phyloP scores from a whole-genome alignment of 176 grass and related monocot genomes.

The Eragrostis nindensis region DNA sequence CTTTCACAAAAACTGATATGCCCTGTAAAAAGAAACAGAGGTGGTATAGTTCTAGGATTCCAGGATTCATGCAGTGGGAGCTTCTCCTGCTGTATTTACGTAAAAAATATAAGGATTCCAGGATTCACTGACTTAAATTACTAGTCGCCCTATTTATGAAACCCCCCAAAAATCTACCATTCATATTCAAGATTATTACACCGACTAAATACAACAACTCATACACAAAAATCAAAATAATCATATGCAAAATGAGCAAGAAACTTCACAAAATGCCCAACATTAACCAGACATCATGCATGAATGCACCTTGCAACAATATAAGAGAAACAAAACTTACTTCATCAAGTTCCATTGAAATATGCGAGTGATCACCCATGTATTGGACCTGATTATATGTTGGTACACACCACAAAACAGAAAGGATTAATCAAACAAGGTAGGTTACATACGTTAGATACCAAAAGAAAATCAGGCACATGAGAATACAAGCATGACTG shows the following conservation, averaged over 20 bases:
- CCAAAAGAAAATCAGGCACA: neutral
- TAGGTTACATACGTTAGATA: neutral
- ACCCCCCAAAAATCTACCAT: constrained; percentile 1
- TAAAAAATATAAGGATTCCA: no score
- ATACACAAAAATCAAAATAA: constrained; percentile 1
- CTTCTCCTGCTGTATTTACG: no score
- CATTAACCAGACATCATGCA: constrained; percentile 17
- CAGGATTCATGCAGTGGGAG: no score
- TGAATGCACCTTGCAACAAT: constrained; percentile 11
- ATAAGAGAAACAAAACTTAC: constrained; percentile 54
- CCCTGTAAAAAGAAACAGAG: neutral
- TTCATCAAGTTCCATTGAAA: constrained; percentile 93
- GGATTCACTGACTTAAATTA: constrained; percentile 6
- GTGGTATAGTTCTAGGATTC: constrained; percentile 7
- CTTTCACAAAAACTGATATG: neutral
- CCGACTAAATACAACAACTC: constrained; percentile 5
- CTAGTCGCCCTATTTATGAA: constrained; percentile 22
- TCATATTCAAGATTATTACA: constrained; percentile 1
- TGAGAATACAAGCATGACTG: neutral
- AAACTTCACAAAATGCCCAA: neutral
- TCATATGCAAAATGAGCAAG: neutral
- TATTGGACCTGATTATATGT: constrained; percentile 76
- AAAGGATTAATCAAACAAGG: constrained; percentile 22
- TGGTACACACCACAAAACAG: constrained; percentile 6
- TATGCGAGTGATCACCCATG: constrained; percentile 93